phyloP scores from a whole-genome alignment of 2,329 filamentous ascomycete species.

The Aspergillus fischeri region DNA sequence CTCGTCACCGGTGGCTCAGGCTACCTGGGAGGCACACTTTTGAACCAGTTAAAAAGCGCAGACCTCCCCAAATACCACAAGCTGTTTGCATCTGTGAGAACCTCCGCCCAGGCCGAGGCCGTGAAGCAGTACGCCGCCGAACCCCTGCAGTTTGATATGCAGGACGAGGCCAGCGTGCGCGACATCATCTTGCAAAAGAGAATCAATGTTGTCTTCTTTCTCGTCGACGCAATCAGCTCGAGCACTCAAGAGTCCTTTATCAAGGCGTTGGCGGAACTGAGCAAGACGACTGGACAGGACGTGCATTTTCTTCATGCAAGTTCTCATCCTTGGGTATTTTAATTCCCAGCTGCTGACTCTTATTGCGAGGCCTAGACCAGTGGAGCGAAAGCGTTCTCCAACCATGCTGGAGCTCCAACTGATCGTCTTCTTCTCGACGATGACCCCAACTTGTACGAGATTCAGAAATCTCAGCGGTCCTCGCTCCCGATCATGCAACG shows the following conservation, averaged over 20 bases:
- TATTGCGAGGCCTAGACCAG: no score
- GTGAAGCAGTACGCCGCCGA: conserved; percentile 43
- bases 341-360: no score
- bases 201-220: conserved; percentile 48
- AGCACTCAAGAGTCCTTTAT: conserved; percentile 41
- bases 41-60: conserved; percentile 36
- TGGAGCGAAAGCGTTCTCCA: conserved; percentile 53
- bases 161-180: conserved; percentile 33
- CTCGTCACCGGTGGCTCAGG: conserved; percentile 52
- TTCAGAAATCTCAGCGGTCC: conserved; percentile 37
- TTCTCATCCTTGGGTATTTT: no score
- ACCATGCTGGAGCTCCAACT: conserved; percentile 42
- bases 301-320: conserved; percentile 52
- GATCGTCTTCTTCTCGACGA: conserved; percentile 43
- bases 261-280: conserved; percentile 44
- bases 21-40: conserved; percentile 50
- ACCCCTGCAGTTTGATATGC: conserved; percentile 40
- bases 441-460: conserved; percentile 41
- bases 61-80: conserved; percentile 41
- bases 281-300: conserved; percentile 35
- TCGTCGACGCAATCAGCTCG: conserved; percentile 41
- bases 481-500: background rate
- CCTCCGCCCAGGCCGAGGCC: conserved; percentile 41
- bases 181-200: conserved; percentile 37
- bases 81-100: conserved; percentile 49